A percentile compares a stretch with the other conserved stretches of the same genome.
Evolutionary conservation across 75 land plant genomes (phyloP).

Genomic region (Sequoiadendron giganteum): DNA sequence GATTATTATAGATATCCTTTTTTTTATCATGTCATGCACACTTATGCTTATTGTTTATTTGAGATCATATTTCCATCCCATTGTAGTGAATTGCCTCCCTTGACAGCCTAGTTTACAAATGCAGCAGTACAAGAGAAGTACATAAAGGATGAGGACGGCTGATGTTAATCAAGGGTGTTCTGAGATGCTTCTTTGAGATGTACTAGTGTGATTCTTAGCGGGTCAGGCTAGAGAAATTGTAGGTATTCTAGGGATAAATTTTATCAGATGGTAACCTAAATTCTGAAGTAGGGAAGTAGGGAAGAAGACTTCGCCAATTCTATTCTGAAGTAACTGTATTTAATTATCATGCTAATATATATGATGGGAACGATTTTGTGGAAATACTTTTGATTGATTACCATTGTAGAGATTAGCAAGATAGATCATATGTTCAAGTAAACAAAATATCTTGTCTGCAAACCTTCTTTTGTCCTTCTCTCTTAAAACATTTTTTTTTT

Average conservation of each 20-base stretch:
- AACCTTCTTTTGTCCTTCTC: not conserved
- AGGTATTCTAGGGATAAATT: not conserved
- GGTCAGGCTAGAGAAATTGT: not conserved
- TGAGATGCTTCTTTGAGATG: not conserved
- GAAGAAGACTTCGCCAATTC: not conserved
- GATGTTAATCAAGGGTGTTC: not conserved
- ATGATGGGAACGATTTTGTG: not conserved
- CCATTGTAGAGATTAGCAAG: not conserved
- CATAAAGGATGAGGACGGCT: constrained; percentile 66
- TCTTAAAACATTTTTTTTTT: not conserved
- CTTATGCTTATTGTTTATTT: not conserved
- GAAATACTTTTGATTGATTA: not conserved
- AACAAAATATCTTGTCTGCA: not conserved
- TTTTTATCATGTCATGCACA: not conserved
- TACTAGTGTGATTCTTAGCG: not conserved
- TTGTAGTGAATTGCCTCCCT: constrained; percentile 28
- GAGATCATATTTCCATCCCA: constrained; percentile 4
- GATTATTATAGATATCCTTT: constrained; percentile 99
- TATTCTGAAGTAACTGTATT: not conserved
- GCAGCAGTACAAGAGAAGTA: constrained; percentile 97
- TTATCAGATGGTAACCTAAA: not conserved
- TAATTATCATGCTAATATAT: not conserved
- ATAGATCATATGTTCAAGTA: not conserved
- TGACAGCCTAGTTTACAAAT: constrained; percentile 47
- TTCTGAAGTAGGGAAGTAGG: not conserved